Evolutionary conservation across 352 stramenopile species (phyloP), one percentile per base, ranked within the genome.

Genomic region (Globisporangium camurandrum): DNA sequence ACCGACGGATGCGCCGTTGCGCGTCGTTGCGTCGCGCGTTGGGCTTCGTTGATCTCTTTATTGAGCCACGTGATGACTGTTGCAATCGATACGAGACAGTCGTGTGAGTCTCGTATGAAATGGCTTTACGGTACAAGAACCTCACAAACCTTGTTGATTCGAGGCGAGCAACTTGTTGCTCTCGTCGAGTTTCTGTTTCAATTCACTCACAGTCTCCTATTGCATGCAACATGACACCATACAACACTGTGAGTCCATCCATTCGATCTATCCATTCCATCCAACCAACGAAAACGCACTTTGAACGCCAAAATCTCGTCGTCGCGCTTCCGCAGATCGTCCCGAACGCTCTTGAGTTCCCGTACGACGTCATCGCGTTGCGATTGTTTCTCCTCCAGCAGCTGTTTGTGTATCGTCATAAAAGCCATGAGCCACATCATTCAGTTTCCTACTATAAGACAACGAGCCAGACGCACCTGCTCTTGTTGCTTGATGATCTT

Each of bases 401-500:
- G 56, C 65, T 87, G 46, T 42, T 48, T 19, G 39, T n/a, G 33
- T 48, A 9, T 4, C 16, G 9, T 58, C 34, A 9, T 20, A 23
- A 27, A 16, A 33, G 1, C 8, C 11, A 26, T 39, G 33, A 41
- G 12, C 22, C 22, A 24, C 20, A 4, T 17, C 30, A 24, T 17
- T 14, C 41, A 59, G 37, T 38, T 7, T 4, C 12, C 45, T 20
- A 37, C 31, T 16, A 11, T 16, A 38, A 7, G 33, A 20, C 33
- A 39, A 17, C 6, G 6, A 2, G 9, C 41, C 14, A 56, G 12
- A 43, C 51, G 16, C 46, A 86, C 73, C 59, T 83, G 69, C 50
- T 95, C 86, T 61, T 95, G 86, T 33, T 95, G 84, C 41, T 93
- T 93, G 39, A 95, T 72, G 66, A 95, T 91, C 64, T 88, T 90